Percentiles rank a stretch among this genome's conserved stretches.
Conservation (phyloP, 148 eudicot species). For the Cornus controversa region DNA sequence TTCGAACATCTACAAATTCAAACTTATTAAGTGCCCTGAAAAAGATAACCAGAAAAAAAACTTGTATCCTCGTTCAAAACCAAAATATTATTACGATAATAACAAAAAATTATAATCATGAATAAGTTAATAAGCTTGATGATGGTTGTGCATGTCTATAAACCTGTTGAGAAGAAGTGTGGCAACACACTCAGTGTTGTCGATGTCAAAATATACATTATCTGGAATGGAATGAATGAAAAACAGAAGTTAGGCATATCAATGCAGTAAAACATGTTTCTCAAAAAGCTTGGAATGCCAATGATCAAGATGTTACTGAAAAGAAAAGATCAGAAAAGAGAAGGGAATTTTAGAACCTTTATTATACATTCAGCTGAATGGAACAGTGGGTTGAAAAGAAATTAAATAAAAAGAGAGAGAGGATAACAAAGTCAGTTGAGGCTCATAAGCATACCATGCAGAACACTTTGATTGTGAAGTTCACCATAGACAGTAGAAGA, state of each 20-base stretch:
- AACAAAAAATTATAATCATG: neutral
- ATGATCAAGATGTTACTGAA: too few relatives aligned
- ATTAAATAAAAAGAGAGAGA: neutral
- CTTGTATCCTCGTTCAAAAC: constrained; percentile 6
- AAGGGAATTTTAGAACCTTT: too few relatives aligned
- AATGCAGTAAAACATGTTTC: neutral
- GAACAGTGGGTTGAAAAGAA: neutral
- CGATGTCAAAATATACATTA: constrained; percentile 17
- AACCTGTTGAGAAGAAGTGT: constrained; percentile 58
- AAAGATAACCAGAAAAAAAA: neutral
- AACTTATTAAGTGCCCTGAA: constrained; percentile 58
- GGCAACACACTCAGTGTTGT: constrained; percentile 42
- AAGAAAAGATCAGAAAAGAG: too few relatives aligned
- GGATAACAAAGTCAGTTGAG: neutral
- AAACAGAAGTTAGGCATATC: neutral
- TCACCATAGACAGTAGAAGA: constrained; percentile 57
- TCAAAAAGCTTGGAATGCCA: neutral
- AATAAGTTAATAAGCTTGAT: neutral
- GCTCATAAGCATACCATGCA: constrained; percentile 25
- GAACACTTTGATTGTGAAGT: constrained; percentile 14
- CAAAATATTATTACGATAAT: neutral
- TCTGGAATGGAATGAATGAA: constrained; percentile 21
- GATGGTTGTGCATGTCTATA: constrained; percentile 1
- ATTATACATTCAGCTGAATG: neutral
- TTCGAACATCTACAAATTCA: constrained; percentile 79